Evolutionary conservation across 202 grass and related monocot species (phyloP).

Genomic region (Setaria italica): DNA sequence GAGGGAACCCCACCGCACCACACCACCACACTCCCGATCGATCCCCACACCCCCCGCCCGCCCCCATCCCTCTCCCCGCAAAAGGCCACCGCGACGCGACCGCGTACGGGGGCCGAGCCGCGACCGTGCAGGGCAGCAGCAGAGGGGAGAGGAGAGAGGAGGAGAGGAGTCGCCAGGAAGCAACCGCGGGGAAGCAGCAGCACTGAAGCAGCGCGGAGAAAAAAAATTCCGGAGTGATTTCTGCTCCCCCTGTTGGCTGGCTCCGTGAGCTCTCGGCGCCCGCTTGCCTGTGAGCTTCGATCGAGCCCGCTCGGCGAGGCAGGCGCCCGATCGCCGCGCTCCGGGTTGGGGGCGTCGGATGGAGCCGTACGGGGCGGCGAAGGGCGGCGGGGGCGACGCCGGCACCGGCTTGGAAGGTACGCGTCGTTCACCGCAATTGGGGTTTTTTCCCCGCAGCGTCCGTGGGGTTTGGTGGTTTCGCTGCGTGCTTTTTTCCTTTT

Average conservation of each 20-base stretch:
- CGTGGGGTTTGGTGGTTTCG: slow-evolving; percentile 1
- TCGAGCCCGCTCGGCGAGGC: slow-evolving; percentile 11
- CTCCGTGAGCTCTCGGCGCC: not conserved
- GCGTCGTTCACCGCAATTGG: slow-evolving; percentile 22
- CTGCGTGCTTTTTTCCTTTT: slow-evolving; percentile 3
- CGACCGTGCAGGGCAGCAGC: not conserved
- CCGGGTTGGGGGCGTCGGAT: slow-evolving; percentile 27
- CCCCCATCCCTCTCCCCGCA: slow-evolving; percentile 20
- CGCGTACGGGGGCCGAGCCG: slow-evolving; percentile 47
- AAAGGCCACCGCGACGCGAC: slow-evolving; percentile 53
- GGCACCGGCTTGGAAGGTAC: slow-evolving; percentile 81
- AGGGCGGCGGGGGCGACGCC: slow-evolving; percentile 24
- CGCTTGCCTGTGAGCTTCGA: slow-evolving; percentile 8
- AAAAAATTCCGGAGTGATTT: not conserved
- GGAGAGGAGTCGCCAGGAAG: slow-evolving; percentile 34
- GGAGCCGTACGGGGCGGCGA: slow-evolving; percentile 47
- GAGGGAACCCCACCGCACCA: slow-evolving; percentile 13
- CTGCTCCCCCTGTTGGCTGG: no score
- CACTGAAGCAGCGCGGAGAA: not conserved
- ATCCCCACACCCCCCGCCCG: not conserved
- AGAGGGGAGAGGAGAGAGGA: not conserved
- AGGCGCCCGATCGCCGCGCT: slow-evolving; percentile 22
- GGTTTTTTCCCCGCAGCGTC: not conserved
- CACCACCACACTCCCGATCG: not conserved
- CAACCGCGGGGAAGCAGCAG: not conserved